Evolutionary conservation across 192 early-diverging fungal species (phyloP).

Genomic region (Geranomyces michiganensis): DNA sequence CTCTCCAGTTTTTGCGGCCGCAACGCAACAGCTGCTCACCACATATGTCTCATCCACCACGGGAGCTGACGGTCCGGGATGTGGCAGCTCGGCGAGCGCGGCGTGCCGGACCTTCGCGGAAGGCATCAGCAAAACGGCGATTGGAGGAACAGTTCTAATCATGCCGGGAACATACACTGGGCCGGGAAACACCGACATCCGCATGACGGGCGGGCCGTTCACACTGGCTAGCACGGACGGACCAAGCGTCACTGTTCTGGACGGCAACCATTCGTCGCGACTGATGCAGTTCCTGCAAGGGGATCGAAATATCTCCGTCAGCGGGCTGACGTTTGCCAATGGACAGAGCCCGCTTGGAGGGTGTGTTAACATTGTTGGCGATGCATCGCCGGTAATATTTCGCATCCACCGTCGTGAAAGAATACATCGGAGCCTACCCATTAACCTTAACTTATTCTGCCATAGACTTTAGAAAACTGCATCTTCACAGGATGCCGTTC

Average conservation of each 20-base stretch:
- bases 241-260: neutral
- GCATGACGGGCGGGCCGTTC: neutral
- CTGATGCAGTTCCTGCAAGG: neutral
- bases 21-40: neutral
- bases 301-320: neutral
- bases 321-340: conserved; percentile 17
- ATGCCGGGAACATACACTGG: conserved; percentile 8
- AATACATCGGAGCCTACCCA: neutral
- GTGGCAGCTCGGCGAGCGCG: conserved; percentile 1
- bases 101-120: neutral
- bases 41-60: conserved; percentile 5
- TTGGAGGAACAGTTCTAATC: neutral
- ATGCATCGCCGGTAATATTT: conserved; percentile 15
- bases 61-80: neutral
- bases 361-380: conserved; percentile 1
- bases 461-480: conserved; percentile 15
- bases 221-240: conserved; percentile 13
- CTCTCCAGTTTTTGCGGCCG: too few species aligned
- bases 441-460: too few species aligned
- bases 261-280: neutral
- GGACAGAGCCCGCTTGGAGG: conserved; percentile 10
- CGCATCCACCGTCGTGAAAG: too few species aligned
- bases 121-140: neutral
- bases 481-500: conserved; percentile 15
- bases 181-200: neutral